phyloP scores from a whole-genome alignment of 495 filamentous ascomycete genomes.

The Neurospora sp. region DNA sequence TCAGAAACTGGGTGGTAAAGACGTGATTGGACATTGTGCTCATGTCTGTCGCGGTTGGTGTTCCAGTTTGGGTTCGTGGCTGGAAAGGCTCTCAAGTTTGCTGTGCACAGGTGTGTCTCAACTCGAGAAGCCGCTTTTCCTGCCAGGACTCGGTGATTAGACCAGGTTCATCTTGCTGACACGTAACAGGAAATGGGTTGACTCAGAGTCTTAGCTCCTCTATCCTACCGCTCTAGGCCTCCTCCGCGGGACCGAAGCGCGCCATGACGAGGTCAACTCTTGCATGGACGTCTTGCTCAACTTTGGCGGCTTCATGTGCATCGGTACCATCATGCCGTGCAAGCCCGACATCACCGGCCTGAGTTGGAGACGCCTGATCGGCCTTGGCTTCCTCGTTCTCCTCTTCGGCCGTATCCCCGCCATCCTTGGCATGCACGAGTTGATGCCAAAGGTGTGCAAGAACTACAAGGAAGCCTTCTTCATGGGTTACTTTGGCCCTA shows the following conservation, averaged over 20 bases:
- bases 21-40: conserved; percentile 57
- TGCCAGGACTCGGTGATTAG: too few species aligned
- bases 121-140: too few species aligned
- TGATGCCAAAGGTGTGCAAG: conserved; percentile 58
- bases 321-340: conserved; percentile 72
- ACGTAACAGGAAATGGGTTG: conserved; percentile 57
- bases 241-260: conserved; percentile 65
- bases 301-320: conserved; percentile 76
- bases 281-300: conserved; percentile 70
- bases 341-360: conserved; percentile 29
- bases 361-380: conserved; percentile 56
- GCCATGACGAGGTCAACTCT: conserved; percentile 65
- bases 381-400: conserved; percentile 64
- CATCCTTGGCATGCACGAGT: conserved; percentile 39
- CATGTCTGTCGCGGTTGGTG: too few species aligned
- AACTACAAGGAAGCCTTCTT: conserved; percentile 57
- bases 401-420: conserved; percentile 44
- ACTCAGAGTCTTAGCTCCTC: conserved; percentile 75
- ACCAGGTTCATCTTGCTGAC: neutral
- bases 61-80: too few species aligned
- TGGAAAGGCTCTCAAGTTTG: too few species aligned
- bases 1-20: conserved; percentile 71
- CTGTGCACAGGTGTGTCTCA: too few species aligned
- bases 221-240: conserved; percentile 77
- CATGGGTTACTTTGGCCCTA: conserved; percentile 85